phyloP scores from a whole-genome alignment of 1,284 basidiomycete species.

The Ganoderma sinense region DNA sequence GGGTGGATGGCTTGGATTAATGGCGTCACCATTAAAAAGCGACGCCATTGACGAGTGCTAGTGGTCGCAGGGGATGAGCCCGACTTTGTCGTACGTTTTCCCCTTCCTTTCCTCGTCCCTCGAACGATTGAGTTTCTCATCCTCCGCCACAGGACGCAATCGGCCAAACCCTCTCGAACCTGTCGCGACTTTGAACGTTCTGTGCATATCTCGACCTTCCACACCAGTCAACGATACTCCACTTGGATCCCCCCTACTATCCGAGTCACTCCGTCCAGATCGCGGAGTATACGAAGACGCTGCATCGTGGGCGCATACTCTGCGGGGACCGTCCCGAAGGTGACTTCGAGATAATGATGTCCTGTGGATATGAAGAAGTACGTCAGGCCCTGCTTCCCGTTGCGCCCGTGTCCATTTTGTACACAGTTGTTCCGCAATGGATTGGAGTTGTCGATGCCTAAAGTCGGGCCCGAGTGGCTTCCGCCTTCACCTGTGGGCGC shows the following conservation, averaged over 20 bases:
- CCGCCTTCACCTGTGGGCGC: no score
- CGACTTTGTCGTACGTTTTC: neutral
- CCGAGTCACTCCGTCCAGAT: neutral
- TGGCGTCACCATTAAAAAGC: no score
- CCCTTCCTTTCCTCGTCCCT: neutral
- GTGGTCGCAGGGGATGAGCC: neutral
- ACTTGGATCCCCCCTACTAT: neutral
- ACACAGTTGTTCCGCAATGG: no score
- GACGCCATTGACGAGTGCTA: no score
- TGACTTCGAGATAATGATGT: neutral
- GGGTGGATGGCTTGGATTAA: no score
- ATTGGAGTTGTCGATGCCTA: no score
- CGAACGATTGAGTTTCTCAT: neutral
- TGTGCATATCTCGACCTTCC: neutral
- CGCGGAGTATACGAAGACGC: neutral
- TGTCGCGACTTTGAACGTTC: neutral
- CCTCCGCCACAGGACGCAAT: neutral
- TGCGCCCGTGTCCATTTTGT: neutral
- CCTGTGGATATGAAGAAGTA: neutral
- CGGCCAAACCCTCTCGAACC: neutral
- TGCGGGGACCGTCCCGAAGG: neutral
- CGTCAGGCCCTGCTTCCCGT: neutral
- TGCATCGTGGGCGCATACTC: neutral
- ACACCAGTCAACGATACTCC: neutral
- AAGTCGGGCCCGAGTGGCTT: no score